These are phyloP conservation scores for Tephrocybe rancida DNA, from an alignment of 768 basidiomycete species.

Conservation along the genomic window DNA sequence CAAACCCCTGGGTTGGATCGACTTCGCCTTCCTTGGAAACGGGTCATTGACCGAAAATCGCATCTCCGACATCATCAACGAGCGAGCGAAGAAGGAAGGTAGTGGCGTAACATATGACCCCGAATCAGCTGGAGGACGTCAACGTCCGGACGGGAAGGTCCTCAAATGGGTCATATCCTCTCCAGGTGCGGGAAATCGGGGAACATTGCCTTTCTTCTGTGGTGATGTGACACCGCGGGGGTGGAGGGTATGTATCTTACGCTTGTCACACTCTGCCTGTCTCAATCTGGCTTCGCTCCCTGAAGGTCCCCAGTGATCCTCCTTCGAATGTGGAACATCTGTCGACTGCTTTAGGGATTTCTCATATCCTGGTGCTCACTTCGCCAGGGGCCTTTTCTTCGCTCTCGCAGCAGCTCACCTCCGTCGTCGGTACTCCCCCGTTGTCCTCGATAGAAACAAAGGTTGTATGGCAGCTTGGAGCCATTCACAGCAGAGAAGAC, in stretches of 20 bases:
- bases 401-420: constrained; percentile 41
- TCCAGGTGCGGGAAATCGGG: constrained; percentile 29
- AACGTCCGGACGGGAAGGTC: constrained; percentile 52
- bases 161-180: constrained; percentile 62
- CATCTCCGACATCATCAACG: constrained; percentile 58
- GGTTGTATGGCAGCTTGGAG: constrained; percentile 46
- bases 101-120: constrained; percentile 41
- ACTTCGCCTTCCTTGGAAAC: constrained; percentile 64
- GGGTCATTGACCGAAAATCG: constrained; percentile 33
- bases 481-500: constrained; percentile 18
- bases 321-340: constrained; percentile 51
- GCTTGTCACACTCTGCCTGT: neutral
- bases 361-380: constrained; percentile 49
- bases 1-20: constrained; percentile 65
- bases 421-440: constrained; percentile 49
- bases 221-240: constrained; percentile 67
- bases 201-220: constrained; percentile 69
- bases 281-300: neutral
- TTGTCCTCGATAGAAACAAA: constrained; percentile 21
- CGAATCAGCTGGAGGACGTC: constrained; percentile 57
- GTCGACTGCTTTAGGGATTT: constrained; percentile 50
- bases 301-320: constrained; percentile 52
- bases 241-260: constrained; percentile 48
- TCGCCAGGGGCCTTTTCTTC: constrained; percentile 26
- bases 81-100: constrained; percentile 41